Evolutionary conservation across 2,329 filamentous ascomycete genomes (phyloP).

Genomic region (Fusarium zealandicum): DNA sequence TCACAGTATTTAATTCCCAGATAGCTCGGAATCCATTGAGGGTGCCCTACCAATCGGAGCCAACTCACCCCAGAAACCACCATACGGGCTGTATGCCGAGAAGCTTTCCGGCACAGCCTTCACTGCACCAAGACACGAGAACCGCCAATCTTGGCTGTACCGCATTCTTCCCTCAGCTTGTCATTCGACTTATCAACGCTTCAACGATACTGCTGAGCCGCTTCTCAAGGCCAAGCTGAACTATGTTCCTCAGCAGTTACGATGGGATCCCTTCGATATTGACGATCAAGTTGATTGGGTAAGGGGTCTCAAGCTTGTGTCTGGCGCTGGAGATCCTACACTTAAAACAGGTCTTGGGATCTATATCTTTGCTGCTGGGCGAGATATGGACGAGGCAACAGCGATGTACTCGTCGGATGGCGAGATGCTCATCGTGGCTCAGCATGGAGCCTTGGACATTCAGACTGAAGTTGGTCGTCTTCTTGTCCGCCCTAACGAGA

Average conservation of each 20-base stretch:
- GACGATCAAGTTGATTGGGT: slow-evolving; percentile 66
- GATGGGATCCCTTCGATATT: slow-evolving; percentile 83
- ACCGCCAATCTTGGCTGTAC: slow-evolving; percentile 76
- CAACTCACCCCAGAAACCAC: slow-evolving; percentile 84
- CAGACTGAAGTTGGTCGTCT: slow-evolving; percentile 78
- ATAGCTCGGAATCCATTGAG: no score
- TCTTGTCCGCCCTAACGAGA: slow-evolving; percentile 78
- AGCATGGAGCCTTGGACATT: slow-evolving; percentile 77
- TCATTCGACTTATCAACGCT: slow-evolving; percentile 58
- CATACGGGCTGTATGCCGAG: slow-evolving; percentile 82
- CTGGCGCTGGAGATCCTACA: slow-evolving; percentile 80
- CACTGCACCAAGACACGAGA: slow-evolving; percentile 71
- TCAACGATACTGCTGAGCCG: slow-evolving; percentile 39
- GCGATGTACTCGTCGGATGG: slow-evolving; percentile 88
- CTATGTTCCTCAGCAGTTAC: slow-evolving; percentile 74
- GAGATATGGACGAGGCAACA: slow-evolving; percentile 72
- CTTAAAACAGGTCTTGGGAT: slow-evolving; percentile 84
- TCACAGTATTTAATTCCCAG: no score
- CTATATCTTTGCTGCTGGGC: slow-evolving; percentile 78
- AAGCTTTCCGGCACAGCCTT: slow-evolving; percentile 77
- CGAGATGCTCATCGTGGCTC: slow-evolving; percentile 78
- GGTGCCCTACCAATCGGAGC: no score
- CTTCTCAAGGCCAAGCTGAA: no score
- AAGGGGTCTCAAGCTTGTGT: slow-evolving; percentile 70
- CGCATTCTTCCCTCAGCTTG: slow-evolving; percentile 70